Conservation (phyloP, 73 alveolate species). For the Paramecium sexaurelia region DNA sequence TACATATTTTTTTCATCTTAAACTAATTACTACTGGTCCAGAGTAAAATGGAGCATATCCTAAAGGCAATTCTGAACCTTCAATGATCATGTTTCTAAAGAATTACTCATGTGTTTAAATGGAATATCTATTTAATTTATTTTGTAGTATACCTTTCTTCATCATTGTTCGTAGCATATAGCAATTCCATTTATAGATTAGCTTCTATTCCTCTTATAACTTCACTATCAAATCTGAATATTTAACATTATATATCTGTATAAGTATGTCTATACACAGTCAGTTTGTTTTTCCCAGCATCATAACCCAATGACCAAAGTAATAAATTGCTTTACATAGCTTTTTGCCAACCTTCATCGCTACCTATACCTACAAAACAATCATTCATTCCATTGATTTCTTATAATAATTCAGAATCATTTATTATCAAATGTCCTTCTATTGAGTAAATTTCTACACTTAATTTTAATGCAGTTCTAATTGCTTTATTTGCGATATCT, state of each 20-base stretch:
- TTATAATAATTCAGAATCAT: not conserved
- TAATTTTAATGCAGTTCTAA: not conserved
- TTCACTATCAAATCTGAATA: conserved; percentile 46
- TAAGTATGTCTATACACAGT: conserved; percentile 10
- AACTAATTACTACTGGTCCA: conserved; percentile 61
- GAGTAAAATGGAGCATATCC: conserved; percentile 71
- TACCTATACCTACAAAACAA: conserved; percentile 60
- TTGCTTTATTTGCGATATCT: not conserved
- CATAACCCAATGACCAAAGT: conserved; percentile 53
- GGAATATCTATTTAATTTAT: conserved; percentile 33
- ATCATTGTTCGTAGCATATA: conserved; percentile 57
- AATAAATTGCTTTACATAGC: conserved; percentile 45
- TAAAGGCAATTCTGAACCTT: conserved; percentile 60
- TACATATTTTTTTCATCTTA: conserved; percentile 40
- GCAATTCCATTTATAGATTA: conserved; percentile 33
- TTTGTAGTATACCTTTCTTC: conserved; percentile 23
- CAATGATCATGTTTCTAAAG: conserved; percentile 61
- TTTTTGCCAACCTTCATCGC: conserved; percentile 47
- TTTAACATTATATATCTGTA: conserved; percentile 23
- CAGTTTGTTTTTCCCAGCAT: conserved; percentile 53
- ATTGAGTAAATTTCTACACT: not conserved
- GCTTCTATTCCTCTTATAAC: conserved; percentile 61
- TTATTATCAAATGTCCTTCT: not conserved
- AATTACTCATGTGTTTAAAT: conserved; percentile 64
- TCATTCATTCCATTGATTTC: not conserved